Base-by-base conservation (phyloP, 306 rosid genomes). In the Pterocarpus santalinus region DNA sequence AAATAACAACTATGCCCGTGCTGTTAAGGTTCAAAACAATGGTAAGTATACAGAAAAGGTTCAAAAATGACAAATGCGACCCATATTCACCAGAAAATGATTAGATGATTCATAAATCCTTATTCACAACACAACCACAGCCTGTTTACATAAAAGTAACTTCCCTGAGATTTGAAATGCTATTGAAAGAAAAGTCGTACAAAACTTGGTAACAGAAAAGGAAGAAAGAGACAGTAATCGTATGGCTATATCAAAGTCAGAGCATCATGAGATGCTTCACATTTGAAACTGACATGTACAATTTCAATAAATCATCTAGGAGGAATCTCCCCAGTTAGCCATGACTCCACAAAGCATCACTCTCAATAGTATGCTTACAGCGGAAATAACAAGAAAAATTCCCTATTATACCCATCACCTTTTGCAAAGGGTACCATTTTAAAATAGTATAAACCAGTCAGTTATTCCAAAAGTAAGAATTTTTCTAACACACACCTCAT, bases 41-140 rank as follows among this genome's bases (percentile, higher is more conserved):
- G 68, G 51, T 32, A 8, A 38, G 28, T 39, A 8, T 12, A 64
- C 6, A 10, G 33, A 76, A 78, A 72, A 49, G 34, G 57, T 65
- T 58, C 47, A 70, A 62, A 47, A 44, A 34, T 28, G 34, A 65
- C 8, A 75, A 61, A 78, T 49, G 72, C 38, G 14, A 56, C 28
- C 0, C 60, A 53, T 4, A 41, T 63, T 72, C 56, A 32, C 67
- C 65, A 43, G 75, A 80, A 70, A 79, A 61, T 43, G 51, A 55
- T 38, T n/a, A 32, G 68, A 17, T 22, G 39, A 12, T 32, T 73
- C 72, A 32, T 76, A 57, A 16, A 34, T 67, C 53, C 71, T 47
- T 60, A 57, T 73, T 66, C 67, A 38, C 44, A 28, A 43, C 72
- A 69, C n/a, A 81, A 49, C 39, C 63, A 64, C n/a, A 73, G 44